These are phyloP conservation scores for Zarea fungicola DNA, from an alignment of 2,329 filamentous ascomycete genomes.

Conservation along the genomic window DNA sequence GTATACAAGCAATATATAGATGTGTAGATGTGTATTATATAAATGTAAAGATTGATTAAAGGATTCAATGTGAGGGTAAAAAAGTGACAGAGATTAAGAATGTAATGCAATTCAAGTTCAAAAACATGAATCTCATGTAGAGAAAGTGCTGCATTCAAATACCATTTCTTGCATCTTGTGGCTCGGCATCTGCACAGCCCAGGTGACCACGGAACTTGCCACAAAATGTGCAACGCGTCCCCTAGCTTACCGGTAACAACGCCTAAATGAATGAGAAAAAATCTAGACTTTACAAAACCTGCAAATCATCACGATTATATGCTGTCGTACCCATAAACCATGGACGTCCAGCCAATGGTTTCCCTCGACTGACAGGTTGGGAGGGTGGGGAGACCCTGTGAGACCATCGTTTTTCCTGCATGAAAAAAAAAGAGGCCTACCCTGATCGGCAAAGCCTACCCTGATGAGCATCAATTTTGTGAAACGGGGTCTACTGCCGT, in stretches of 20 bases:
- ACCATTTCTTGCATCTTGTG: not conserved
- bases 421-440: not conserved
- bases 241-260: too few relatives aligned
- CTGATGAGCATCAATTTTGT: too few relatives aligned
- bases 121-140: not conserved
- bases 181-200: not conserved
- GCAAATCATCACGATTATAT: not conserved
- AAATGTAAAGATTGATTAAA: not conserved
- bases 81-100: not conserved
- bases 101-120: not conserved
- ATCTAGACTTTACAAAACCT: not conserved
- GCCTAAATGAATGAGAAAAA: too few relatives aligned
- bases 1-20: not conserved
- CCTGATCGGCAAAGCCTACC: not conserved
- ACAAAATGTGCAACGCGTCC: not conserved
- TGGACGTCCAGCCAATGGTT: not conserved
- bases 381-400: not conserved
- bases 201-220: constrained; percentile 2
- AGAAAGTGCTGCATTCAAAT: not conserved
- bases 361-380: too few relatives aligned
- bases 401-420: not conserved
- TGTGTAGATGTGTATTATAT: not conserved
- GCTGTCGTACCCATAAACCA: not conserved
- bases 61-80: not conserved
- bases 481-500: not conserved